Base-by-base conservation (phyloP, 257 asterid genomes). In the Leptodermis oblonga region DNA sequence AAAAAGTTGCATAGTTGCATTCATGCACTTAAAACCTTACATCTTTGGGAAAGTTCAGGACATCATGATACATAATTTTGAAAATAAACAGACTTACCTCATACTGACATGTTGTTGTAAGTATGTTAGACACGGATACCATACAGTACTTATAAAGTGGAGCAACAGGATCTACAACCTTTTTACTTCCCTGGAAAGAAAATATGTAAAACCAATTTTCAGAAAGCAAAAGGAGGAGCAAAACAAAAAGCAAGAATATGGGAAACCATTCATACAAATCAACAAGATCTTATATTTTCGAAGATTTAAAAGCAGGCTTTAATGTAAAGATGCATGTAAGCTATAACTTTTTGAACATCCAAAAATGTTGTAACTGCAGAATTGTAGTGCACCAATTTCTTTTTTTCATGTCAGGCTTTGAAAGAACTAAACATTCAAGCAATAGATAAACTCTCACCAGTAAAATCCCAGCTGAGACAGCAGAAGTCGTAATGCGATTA, bases 41-140 rank as follows among this genome's bases (percentile, higher is more conserved):
- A 30, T 61, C 69, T 64, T 48, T 14, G 52, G 41, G 37, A 59
- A 45, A 18, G 67, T 62, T 43, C 36, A 33, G 14, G 49, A 41
- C 71, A 75, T 17, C 52, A 74, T 26, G 9, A 26, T 5, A n/a
- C 28, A 4, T 30, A 1, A 7, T 26, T 56, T 10, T 13, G 26
- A 33, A 45, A 71, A 43, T 59, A 62, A 43, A 67, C 20, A 49
- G 36, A 37, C 73, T 77, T 67, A 91, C 99, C 97, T 94, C 99
- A 73, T 94, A 94, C 77, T 94, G 99, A 64, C 99, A 94, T 55
- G 99, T 89, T 26, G 99, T 94, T 30, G 99, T 91, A 36, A 89
- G 95, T 76, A 94, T 89, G 81, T 94, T 94, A 69, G 99, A 89
- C 66, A 94, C 85, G 30, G 99, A 94, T 68, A 94, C 86, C 58